Base-by-base conservation (phyloP, 2,329 filamentous ascomycete species). In the Phoma herbarum region DNA sequence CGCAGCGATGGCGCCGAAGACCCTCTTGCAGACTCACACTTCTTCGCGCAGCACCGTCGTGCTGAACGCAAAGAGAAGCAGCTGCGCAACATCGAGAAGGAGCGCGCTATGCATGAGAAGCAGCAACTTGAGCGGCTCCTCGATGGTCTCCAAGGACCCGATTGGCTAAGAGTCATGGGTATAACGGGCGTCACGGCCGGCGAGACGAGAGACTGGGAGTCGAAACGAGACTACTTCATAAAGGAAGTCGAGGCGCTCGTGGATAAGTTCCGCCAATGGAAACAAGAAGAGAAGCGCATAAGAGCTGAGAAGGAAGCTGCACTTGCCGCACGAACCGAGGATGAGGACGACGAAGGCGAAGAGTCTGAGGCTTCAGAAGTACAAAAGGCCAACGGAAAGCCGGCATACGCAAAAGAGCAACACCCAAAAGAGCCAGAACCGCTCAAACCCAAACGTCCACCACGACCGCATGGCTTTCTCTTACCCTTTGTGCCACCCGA, bases 161-260 rank as follows among this genome's bases (percentile, higher is more conserved):
- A 98, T 77, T 99, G 95, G 95, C 82, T 97, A 56, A 89, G 91
- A 61, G 86, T 93, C 4, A 93, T 99, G 88, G 95, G 94, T 25
- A 90, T 98, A 31, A 94, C 88, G 63, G 92, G 85, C 35, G 80
- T 96, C 35, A 96, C 92, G 0, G 93, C 97, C 71, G 88, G 87
- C 22, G 91, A 92, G 71, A 94, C 92, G 78, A 95, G 90, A 75
- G 86, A 89, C 28, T 97, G 92, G 76, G 92, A 97, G 76, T 88
- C 90, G 2, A 95, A 95, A 61, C 86, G 95, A 26, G 85, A 89
- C 60, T 88, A 94, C 74, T 96, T 97, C 73, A 90, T 97, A 68
- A 85, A 84, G 56, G 92, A 96, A 60, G 93, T 96, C 57, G 85
- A 92, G 62, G 84, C 85, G 0, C 88, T 98, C 28, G 83, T 98